Evolutionary conservation across 208 protist species (phyloP).

Genomic region (Wallacemonas rigidus): DNA sequence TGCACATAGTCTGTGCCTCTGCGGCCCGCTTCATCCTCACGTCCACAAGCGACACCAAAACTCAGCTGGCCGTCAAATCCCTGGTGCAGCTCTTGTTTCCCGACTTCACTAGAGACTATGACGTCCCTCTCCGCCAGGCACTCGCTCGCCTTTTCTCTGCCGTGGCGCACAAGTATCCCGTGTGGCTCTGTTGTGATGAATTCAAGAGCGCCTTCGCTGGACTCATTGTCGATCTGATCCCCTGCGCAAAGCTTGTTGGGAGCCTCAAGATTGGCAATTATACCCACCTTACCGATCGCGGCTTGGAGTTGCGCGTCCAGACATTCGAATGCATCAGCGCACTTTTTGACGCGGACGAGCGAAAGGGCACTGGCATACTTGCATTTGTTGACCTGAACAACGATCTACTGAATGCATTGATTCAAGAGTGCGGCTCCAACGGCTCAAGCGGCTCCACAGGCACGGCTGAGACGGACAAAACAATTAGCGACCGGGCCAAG

Average conservation of each 20-base stretch:
- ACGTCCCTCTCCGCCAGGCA: conserved; percentile 27
- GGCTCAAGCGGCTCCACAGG: conserved; percentile 16
- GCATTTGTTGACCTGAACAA: conserved; percentile 47
- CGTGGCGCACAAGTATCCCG: conserved; percentile 31
- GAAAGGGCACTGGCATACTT: conserved; percentile 31
- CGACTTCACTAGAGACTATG: conserved; percentile 18
- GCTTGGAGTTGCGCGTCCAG: conserved; percentile 93
- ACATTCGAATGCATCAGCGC: conserved; percentile 94
- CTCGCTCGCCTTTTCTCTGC: conserved; percentile 45
- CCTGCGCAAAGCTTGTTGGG: conserved; percentile 48
- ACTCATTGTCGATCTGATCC: conserved; percentile 35
- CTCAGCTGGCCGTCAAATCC: background rate
- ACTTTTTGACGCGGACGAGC: conserved; percentile 47
- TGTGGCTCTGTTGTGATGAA: conserved; percentile 39
- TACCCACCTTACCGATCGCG: conserved; percentile 93
- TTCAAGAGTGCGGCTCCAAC: conserved; percentile 44
- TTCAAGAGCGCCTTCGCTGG: conserved; percentile 28
- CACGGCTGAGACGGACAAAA: conserved; percentile 35
- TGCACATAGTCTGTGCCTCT: conserved; percentile 16
- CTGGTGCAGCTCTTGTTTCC: conserved; percentile 19
- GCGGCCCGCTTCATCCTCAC: conserved; percentile 18
- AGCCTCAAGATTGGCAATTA: conserved; percentile 92
- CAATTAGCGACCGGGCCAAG: conserved; percentile 52
- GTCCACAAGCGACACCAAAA: background rate
- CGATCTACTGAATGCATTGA: conserved; percentile 38